Evolutionary conservation across 805 yeast species (phyloP).

Genomic region (Ogataea glucozyma): DNA sequence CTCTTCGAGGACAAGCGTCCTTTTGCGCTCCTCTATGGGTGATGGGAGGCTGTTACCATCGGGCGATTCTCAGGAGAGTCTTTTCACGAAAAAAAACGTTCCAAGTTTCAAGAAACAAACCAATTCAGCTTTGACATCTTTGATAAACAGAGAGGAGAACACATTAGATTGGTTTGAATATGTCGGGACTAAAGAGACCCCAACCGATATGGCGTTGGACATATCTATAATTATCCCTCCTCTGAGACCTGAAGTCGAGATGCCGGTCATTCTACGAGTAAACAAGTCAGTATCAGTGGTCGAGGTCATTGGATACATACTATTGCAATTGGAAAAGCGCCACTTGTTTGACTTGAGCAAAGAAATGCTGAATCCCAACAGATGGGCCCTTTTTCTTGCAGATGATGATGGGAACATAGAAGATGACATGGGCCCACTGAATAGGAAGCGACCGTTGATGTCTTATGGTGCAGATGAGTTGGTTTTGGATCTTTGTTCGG

Average conservation of each 20-base stretch:
- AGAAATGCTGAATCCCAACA: constrained; percentile 53
- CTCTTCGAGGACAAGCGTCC: too few species aligned
- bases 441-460: constrained; percentile 60
- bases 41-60: too few species aligned
- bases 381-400: constrained; percentile 75
- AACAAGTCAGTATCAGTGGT: constrained; percentile 45
- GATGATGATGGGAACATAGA: constrained; percentile 95
- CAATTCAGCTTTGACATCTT: constrained; percentile 42
- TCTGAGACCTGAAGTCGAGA: constrained; percentile 9
- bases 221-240: constrained; percentile 25
- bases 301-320: constrained; percentile 55
- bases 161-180: constrained; percentile 43
- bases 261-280: constrained; percentile 28
- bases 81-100: neutral
- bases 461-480: constrained; percentile 82
- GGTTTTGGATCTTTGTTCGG: constrained; percentile 64
- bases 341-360: constrained; percentile 16
- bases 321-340: constrained; percentile 27
- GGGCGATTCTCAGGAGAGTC: too few species aligned
- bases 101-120: neutral
- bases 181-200: constrained; percentile 22
- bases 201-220: constrained; percentile 10
- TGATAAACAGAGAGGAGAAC: constrained; percentile 45
- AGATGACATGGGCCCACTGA: constrained; percentile 89
- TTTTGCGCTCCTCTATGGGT: too few species aligned